Evolutionary conservation across 805 yeast species (phyloP), one percentile per base, ranked within the genome.

Genomic region (Zygotorulaspora chibaensis): DNA sequence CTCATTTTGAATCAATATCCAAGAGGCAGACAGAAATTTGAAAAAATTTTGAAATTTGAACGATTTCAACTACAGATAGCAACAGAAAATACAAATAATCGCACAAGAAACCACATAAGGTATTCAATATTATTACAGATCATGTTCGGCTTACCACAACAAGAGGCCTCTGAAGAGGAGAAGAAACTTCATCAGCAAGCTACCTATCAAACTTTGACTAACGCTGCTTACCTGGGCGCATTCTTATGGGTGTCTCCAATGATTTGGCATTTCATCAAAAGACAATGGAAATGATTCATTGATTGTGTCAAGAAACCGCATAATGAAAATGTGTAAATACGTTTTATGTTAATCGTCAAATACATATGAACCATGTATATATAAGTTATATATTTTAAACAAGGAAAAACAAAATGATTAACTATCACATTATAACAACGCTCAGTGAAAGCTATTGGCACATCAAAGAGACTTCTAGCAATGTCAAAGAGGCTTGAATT

Each of bases 111-210:
- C 33, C 34, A 10, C 41, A n/a, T 4, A 36, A 17, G 33, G 25
- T 17, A 38, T 17, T 17, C 20, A 23, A 38, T 13, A 25, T 13
- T 38, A 16, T 11, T 17, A 64, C 65, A 55, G 57, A 66, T 57
- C 42, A 72, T 72, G 76, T 72, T 70, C 59, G 76, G 75, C 40
- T 67, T 74, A 54, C 73, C 81, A 54, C 83, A 79, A 57, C 65
- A 61, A 56, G 66, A 63, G 50, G 76, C 78, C 58, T 70, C 76
- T 55, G 87, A 82, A 59, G 86, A 81, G 57, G 82, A 81, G 66
- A 82, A 78, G 71, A 81, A 76, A 61, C 62, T 75, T 46, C 88
- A 82, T 62, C 82, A 83, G 66, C 74, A 77, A 58, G 76, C 74
- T 55, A 80, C 87, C 43, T 70, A 73, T 58, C 72, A 74, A 51